Evolutionary conservation across 306 rosid genomes (phyloP), one percentile per base, ranked within the genome.

Genomic region (Ziziphus jujuba): DNA sequence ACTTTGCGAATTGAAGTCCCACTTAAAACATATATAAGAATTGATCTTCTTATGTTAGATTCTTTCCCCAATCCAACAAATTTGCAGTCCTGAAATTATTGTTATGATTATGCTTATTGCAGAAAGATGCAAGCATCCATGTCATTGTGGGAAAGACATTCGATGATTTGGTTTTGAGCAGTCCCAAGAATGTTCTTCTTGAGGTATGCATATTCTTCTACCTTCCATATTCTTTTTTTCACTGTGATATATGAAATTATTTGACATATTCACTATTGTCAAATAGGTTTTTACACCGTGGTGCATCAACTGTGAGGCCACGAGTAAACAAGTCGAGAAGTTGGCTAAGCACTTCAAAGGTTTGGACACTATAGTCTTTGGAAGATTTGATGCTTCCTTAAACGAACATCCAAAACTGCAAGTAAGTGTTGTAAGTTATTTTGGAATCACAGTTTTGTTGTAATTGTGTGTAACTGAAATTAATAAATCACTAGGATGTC

Each of bases 311-410:
- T 93, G 99, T 56, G 97, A 93, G 77, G 72, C 87, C 65, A 90
- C 79, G 22, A 87, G 73, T 80, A 90, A 90, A 79, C 93, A 89
- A 5, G 90, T 93, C 8, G 89, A 90, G 77, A 93, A 85, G 78
- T 79, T 93, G 84, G 92, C 96, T 14, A 88, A 90, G 82, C 97
- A 90, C 81, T 88, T 88, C 93, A 90, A 85, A 79, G 86, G 84
- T 77, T 75, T 74, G 53, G 86, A 80, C 23, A 77, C 72, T 80
- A 67, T 90, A 58, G 56, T 86, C 33, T 88, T 93, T 59, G 86
- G 87, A 35, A 88, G 80, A 67, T 81, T 90, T 71, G 99, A 93
- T 72, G 92, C 82, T 72, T 84, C 97, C 38, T 74, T 60, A 40
- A 93, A 90, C 47, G 99, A 93, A 72, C 99, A 93, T 83, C 96